phyloP scores from a whole-genome alignment of 1,139 yeast genomes.

The Debaryomyces udenii region DNA sequence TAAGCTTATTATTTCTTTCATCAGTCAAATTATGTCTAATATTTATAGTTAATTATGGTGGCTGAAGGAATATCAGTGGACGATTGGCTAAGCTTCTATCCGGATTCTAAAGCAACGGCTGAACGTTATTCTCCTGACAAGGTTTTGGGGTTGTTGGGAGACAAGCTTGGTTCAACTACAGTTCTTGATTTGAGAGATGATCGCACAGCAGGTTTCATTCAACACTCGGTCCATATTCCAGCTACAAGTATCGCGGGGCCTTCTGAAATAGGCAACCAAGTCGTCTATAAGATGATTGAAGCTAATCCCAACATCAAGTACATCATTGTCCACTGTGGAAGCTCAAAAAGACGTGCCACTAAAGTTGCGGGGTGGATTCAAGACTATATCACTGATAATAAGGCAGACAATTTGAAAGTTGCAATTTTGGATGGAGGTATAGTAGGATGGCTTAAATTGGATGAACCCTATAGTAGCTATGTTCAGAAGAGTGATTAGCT shows the following conservation, averaged over 20 bases:
- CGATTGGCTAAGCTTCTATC: constrained; percentile 13
- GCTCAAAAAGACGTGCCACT: constrained; percentile 15
- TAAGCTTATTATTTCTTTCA: no score
- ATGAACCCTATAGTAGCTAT: constrained; percentile 10
- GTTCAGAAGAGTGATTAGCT: background rate
- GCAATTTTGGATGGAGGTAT: constrained; percentile 15
- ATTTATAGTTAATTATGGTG: no score
- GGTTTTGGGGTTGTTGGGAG: constrained; percentile 11
- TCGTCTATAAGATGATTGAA: constrained; percentile 11
- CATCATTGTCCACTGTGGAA: constrained; percentile 16
- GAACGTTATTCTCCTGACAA: constrained; percentile 11
- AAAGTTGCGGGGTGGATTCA: constrained; percentile 16
- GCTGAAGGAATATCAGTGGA: background rate
- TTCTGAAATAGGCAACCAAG: constrained; percentile 8
- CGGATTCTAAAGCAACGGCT: constrained; percentile 12
- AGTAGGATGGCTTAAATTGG: constrained; percentile 14
- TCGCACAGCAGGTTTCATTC: constrained; percentile 11
- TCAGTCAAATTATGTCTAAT: no score
- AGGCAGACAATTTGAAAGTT: constrained; percentile 11
- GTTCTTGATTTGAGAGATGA: constrained; percentile 17
- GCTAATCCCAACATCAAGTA: constrained; percentile 8
- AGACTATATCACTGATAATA: constrained; percentile 12
- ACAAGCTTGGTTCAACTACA: constrained; percentile 6
- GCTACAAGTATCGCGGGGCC: constrained; percentile 14
- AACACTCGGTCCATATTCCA: constrained; percentile 13